phyloP scores from a whole-genome alignment of 768 basidiomycete genomes.

The Cantharellus anzutake region DNA sequence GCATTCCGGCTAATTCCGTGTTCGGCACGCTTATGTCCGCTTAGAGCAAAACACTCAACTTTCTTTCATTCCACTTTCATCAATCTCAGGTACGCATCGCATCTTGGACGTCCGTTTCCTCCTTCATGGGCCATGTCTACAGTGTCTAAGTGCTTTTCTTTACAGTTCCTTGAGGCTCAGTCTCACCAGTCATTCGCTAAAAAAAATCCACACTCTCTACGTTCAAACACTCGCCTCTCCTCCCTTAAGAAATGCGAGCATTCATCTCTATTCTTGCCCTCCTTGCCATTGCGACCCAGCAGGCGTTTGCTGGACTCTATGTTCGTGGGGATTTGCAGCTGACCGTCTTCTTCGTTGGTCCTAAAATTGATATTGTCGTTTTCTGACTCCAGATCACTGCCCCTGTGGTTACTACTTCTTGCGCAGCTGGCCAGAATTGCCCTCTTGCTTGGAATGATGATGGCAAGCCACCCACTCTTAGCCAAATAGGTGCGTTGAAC shows the following conservation, averaged over 20 bases:
- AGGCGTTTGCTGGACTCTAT: constrained; percentile 7
- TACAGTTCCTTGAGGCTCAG: no score
- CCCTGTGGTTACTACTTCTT: constrained; percentile 4
- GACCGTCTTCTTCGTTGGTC: neutral
- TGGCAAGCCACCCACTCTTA: constrained; percentile 5
- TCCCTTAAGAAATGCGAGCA: neutral
- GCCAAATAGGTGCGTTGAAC: constrained; percentile 1
- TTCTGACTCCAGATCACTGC: constrained; percentile 6
- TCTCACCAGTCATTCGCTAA: no score
- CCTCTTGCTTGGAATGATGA: constrained; percentile 7
- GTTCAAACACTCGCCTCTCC: neutral
- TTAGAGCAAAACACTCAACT: neutral
- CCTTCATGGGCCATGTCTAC: no score
- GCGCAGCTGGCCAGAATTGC: constrained; percentile 5
- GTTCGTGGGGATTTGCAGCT: neutral
- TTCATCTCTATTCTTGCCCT: neutral
- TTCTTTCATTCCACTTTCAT: neutral
- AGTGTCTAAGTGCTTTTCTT: no score
- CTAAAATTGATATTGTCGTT: neutral
- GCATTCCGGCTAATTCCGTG: neutral
- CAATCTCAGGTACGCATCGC: no score
- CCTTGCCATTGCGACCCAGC: constrained; percentile 2
- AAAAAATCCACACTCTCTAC: neutral
- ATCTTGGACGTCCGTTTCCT: no score
- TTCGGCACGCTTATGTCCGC: neutral